These are phyloP conservation scores for Otatea glauca DNA, from an alignment of 176 grass and related monocot species.

Conservation along the genomic window DNA sequence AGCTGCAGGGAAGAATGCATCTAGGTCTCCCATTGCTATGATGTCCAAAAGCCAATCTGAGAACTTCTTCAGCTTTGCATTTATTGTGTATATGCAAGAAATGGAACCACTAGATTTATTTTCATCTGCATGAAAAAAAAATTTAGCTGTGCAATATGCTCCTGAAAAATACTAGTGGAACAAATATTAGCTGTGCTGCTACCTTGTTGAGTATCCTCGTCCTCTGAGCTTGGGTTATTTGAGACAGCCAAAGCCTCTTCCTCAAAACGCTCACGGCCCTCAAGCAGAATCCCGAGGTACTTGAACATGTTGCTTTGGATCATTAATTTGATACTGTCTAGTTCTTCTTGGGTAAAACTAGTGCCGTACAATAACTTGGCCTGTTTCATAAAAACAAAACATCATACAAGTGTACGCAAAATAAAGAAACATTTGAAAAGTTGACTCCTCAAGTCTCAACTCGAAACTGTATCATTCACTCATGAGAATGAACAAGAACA, in stretches of 20 bases:
- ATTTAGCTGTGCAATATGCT: conserved; percentile 28
- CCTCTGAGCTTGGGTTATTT: conserved; percentile 43
- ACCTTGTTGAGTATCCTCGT: conserved; percentile 52
- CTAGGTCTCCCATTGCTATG: conserved; percentile 91
- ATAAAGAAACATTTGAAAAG: conserved; percentile 16
- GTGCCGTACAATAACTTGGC: conserved; percentile 79
- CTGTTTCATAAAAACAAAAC: conserved; percentile 55
- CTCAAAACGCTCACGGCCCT: conserved; percentile 93
- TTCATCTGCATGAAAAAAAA: conserved; percentile 55
- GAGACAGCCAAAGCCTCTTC: conserved; percentile 74
- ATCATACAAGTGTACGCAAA: conserved; percentile 29
- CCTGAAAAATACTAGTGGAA: conserved; percentile 2
- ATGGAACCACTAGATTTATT: conserved; percentile 42
- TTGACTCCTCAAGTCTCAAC: neutral
- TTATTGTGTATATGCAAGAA: conserved; percentile 82
- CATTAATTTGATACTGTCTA: conserved; percentile 88
- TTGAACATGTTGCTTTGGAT: conserved; percentile 99
- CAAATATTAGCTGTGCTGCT: conserved; percentile 26
- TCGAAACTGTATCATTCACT: neutral
- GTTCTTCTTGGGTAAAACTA: conserved; percentile 82
- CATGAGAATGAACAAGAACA: conserved; percentile 16
- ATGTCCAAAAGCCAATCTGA: conserved; percentile 97
- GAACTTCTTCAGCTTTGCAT: conserved; percentile 85
- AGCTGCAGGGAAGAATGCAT: conserved; percentile 93
- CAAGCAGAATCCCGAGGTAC: conserved; percentile 89